Evolutionary conservation across 2,329 filamentous ascomycete genomes (phyloP), one percentile per base, ranked within the genome.

Genomic region (Pseudogymnoascus sp.): DNA sequence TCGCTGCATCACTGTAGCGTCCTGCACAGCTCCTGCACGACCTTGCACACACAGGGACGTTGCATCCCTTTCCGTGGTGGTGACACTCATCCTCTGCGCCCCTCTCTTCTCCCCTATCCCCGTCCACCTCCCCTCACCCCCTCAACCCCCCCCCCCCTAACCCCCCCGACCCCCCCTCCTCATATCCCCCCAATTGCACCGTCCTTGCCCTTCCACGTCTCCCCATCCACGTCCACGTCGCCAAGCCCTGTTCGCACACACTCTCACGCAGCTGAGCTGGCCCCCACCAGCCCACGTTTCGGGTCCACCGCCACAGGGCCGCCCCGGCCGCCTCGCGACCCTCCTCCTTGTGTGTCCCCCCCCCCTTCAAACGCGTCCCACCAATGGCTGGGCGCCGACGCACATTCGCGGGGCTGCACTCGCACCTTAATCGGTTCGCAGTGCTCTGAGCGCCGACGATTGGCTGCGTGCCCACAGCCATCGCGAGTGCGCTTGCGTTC

Each of bases 381-480:
- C 44, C 44, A 50, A 50, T 50, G 44, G 44, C 44, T 50, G 44
- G 44, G 6, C 23, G 15, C 13, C 21, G 44, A 50, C 10, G 23
- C 44, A n/a, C 44, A 26, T 50, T 50, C 44, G 44, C 44, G 44
- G 44, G 44, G 44, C 44, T 50, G 44, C 44, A 50, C 44, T 50
- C 44, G 23, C 21, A 50, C 44, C 44, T 50, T 50, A 50, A 50
- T 50, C 44, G 44, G 19, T 15, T 21, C 23, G 23, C 44, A 10
- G 44, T 28, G 44, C 44, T 50, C 44, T 50, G 44, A 15, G 10
- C 7, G 23, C 21, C 4, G 21, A 8, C 23, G 44, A 50, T 50
- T 50, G 44, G 44, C 44, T 50, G 21, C 21, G 21, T 11, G 44
- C 44, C 13, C 23, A 50, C 44, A 28, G 8, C 44, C 44, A 28